phyloP scores from a whole-genome alignment of 345 rosid species.

The Geranium brycei region DNA sequence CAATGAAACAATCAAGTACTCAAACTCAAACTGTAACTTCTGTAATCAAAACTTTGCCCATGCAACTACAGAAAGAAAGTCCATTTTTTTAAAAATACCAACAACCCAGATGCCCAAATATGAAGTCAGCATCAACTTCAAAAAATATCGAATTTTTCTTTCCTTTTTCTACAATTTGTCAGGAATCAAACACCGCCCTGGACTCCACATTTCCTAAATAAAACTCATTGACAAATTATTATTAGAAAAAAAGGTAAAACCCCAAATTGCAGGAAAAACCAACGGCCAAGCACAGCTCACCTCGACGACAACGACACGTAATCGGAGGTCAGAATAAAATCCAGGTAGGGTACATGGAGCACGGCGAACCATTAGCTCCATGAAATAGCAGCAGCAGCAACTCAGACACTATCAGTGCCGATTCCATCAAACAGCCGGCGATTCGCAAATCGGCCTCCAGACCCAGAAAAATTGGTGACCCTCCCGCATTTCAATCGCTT shows the following conservation, averaged over 20 bases:
- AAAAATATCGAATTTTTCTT: conserved; percentile 10
- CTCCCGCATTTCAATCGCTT: neutral
- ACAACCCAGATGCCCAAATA: neutral
- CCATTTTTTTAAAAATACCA: neutral
- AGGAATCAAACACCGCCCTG: conserved; percentile 4
- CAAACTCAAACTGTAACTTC: neutral
- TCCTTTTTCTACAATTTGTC: conserved; percentile 6
- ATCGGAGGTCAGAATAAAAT: neutral
- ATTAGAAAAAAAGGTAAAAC: too few relatives aligned
- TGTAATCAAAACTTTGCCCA: neutral
- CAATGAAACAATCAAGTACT: neutral
- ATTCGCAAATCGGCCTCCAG: neutral
- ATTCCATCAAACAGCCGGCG: neutral
- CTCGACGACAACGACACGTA: neutral
- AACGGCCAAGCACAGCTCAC: neutral
- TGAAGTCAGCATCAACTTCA: neutral
- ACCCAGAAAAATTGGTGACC: neutral
- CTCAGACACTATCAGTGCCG: neutral
- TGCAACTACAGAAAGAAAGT: neutral
- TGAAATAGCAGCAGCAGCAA: neutral
- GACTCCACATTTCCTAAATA: neutral
- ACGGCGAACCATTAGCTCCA: neutral
- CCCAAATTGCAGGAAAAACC: neutral
- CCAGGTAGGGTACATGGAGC: neutral
- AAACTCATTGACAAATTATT: neutral